Evolutionary conservation across 768 basidiomycete species (phyloP).

Genomic region (Podaxis sp.): DNA sequence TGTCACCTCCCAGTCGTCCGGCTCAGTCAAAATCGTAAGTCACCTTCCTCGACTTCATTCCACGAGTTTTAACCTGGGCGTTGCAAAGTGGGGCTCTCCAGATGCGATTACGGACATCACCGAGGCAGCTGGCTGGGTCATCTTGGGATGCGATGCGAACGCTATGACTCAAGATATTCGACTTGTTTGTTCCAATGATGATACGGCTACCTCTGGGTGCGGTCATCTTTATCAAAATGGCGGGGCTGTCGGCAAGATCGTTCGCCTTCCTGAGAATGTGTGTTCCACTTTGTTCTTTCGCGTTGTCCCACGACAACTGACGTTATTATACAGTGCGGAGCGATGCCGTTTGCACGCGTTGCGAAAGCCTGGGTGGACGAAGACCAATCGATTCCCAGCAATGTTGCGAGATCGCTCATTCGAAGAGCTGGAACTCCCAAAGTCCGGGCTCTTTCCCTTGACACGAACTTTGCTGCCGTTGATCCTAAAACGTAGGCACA

Average conservation of each 20-base stretch:
- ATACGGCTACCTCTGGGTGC: constrained; percentile 28
- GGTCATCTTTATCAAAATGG: constrained; percentile 22
- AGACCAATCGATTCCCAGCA: constrained; percentile 33
- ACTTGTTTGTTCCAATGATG: constrained; percentile 30
- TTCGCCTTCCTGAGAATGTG: constrained; percentile 34
- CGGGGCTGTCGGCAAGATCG: constrained; percentile 32
- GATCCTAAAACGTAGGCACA: background rate
- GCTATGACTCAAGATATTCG: constrained; percentile 31
- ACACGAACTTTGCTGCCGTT: constrained; percentile 30
- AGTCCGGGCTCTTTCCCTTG: constrained; percentile 32
- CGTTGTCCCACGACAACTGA: background rate
- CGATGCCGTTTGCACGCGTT: constrained; percentile 26
- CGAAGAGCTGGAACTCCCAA: constrained; percentile 25
- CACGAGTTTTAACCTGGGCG: background rate
- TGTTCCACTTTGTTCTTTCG: constrained; percentile 17
- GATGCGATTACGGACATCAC: constrained; percentile 37
- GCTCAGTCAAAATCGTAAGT: constrained; percentile 16
- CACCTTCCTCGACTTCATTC: background rate
- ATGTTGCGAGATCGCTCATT: constrained; percentile 20
- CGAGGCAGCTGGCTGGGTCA: constrained; percentile 36
- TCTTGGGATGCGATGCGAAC: constrained; percentile 33
- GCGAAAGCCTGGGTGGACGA: constrained; percentile 32
- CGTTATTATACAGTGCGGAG: constrained; percentile 14
- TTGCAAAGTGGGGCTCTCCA: constrained; percentile 21
- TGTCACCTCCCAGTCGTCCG: constrained; percentile 9